Evolutionary conservation across 345 rosid species (phyloP).

Genomic region (Excoecaria agallocha): DNA sequence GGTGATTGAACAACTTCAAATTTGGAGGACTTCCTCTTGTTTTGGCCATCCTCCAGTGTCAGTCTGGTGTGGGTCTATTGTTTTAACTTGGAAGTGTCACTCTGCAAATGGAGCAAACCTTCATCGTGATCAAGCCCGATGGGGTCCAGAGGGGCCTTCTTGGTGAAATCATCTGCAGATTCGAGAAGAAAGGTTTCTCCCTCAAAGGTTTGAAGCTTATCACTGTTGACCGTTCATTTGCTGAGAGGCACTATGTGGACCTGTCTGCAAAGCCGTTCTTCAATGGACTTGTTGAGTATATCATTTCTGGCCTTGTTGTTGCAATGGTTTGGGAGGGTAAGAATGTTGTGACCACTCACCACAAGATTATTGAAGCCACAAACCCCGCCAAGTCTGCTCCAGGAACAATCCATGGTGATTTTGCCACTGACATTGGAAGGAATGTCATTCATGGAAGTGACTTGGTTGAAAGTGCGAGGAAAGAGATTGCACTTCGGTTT

Average conservation of each 20-base stretch:
- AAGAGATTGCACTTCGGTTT: slow-evolving; percentile 94
- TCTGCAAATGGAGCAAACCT: no score
- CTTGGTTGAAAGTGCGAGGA: slow-evolving; percentile 67
- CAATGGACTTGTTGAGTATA: slow-evolving; percentile 83
- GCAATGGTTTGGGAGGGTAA: slow-evolving; percentile 99
- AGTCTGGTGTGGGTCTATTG: no score
- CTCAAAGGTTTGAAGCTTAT: slow-evolving; percentile 82
- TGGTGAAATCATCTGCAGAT: slow-evolving; percentile 83
- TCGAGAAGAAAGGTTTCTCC: slow-evolving; percentile 94
- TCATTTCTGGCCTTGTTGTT: slow-evolving; percentile 87
- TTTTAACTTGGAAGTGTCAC: no score
- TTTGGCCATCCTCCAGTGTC: no score
- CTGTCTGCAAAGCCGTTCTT: slow-evolving; percentile 87
- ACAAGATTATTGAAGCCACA: slow-evolving; percentile 94
- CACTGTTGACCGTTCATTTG: slow-evolving; percentile 69
- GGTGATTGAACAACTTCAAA: no score
- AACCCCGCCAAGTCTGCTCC: slow-evolving; percentile 89
- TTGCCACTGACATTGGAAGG: slow-evolving; percentile 85
- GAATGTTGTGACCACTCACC: slow-evolving; percentile 72
- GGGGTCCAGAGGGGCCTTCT: no score
- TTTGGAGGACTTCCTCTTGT: no score
- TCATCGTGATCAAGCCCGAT: no score
- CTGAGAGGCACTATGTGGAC: slow-evolving; percentile 84
- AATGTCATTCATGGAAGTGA: slow-evolving; percentile 95
- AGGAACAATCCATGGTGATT: slow-evolving; percentile 95